phyloP scores from a whole-genome alignment of 2,329 filamentous ascomycete species.

The Anthostomella pinea region DNA sequence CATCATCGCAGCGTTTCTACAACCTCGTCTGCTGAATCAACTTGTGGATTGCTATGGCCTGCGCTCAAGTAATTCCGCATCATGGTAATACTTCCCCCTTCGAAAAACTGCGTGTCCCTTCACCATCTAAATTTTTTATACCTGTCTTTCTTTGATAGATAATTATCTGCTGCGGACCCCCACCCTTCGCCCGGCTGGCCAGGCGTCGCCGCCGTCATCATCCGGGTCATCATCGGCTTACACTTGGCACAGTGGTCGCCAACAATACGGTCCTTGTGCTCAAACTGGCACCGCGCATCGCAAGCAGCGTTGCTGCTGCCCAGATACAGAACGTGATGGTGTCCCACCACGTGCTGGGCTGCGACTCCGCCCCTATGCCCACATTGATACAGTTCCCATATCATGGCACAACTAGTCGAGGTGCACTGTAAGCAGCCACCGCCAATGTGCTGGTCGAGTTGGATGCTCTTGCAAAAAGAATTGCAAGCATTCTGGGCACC shows the following conservation, averaged over 20 bases:
- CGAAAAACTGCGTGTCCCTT: too few relatives aligned
- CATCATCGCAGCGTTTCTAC: too few relatives aligned
- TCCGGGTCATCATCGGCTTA: background rate
- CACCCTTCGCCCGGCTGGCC: too few relatives aligned
- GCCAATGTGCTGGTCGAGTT: background rate
- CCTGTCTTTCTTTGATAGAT: too few relatives aligned
- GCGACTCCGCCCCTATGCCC: constrained; percentile 1
- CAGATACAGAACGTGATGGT: constrained; percentile 1
- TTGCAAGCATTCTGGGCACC: background rate
- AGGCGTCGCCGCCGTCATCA: background rate
- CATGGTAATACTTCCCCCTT: too few relatives aligned
- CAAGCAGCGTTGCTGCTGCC: background rate
- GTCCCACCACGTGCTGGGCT: background rate
- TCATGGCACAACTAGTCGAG: constrained; percentile 1
- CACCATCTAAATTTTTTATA: too few relatives aligned
- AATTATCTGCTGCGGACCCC: too few relatives aligned
- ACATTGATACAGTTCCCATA: constrained; percentile 1
- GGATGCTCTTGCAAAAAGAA: background rate
- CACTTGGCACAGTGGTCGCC: background rate
- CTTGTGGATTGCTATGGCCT: too few relatives aligned
- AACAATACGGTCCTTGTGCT: background rate
- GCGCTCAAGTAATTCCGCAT: too few relatives aligned
- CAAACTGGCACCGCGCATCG: constrained; percentile 1
- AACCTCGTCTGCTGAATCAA: too few relatives aligned
- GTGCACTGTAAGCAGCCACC: constrained; percentile 2